Base-by-base conservation (phyloP, 306 rosid species). In the Phaseolus lunatus region DNA sequence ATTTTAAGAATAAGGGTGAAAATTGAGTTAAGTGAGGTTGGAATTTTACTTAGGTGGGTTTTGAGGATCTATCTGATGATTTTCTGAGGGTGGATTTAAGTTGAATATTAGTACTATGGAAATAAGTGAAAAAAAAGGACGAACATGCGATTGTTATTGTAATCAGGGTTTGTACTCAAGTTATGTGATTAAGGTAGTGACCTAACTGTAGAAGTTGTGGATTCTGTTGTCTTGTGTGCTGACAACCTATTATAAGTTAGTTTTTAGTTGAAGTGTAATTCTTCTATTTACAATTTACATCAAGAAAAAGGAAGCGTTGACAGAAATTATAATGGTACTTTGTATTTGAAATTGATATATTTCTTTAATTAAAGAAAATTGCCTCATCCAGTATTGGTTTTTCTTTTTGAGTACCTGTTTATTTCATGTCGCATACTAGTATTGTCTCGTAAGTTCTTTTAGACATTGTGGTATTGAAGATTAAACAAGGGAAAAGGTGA, bases 81-180 rank as follows among this genome's bases (percentile, higher is more conserved):
- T 53, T 33, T 23, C 20, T 68, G 43, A 54, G 7, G 24, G 48
- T 61, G 71, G 50, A 12, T 22, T 48, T 18, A 52, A 33, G 45
- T 70, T 23, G 24, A 39, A 57, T 33, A 19, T 63, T 47, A 27
- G 13, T 58, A 35, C 31, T 16, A 7, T 3, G 7, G 66, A 70
- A 70, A 24, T 39, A 37, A 22, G 9, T 20, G 27, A 16, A 79
- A 4, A 9, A 13, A 23, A 22, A 48, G 7, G 18, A 72, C 15
- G 39, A 27, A 13, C 41, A 44, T 61, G 62, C 33, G 43, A 43
- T 65, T 80, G 75, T 80, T 65, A 22, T 50, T 76, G 58, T 13
- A 66, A 64, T 29, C 58, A 63, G 43, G 10, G n/a, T 53, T 77
- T 22, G 4, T 54, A 64, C 15, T 24, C 56, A 15, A 43, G 58